Evolutionary conservation across 2,329 filamentous ascomycete species (phyloP).

Genomic region (Xylaria sp.): DNA sequence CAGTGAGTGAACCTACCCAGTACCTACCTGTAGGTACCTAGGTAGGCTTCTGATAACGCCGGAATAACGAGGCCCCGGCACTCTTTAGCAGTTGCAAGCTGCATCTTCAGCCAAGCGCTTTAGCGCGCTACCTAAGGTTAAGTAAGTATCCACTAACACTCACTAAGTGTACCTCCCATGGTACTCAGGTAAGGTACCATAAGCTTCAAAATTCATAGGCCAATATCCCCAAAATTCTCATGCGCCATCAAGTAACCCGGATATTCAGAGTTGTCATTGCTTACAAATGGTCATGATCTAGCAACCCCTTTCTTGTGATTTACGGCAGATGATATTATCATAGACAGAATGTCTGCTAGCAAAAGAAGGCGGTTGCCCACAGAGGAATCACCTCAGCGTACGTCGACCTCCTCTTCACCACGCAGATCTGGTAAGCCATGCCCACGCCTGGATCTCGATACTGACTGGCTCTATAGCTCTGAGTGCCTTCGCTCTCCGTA

Average conservation of each 20-base stretch:
- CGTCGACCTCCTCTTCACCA: slow-evolving; percentile 25
- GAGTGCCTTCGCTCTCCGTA: slow-evolving; percentile 53
- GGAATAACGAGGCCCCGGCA: not conserved
- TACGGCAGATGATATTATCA: not conserved
- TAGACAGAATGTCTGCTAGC: slow-evolving; percentile 39
- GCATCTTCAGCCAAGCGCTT: not conserved
- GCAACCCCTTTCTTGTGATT: not conserved
- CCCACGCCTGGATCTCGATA: not conserved
- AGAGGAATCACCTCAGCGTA: slow-evolving; percentile 43
- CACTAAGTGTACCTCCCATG: too few species aligned
- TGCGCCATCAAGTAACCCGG: not conserved
- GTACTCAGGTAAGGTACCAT: too few species aligned
- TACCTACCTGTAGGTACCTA: too few species aligned
- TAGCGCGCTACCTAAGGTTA: too few species aligned
- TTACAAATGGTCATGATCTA: not conserved
- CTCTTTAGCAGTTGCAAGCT: not conserved
- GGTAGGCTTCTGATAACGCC: not conserved
- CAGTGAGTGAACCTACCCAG: too few species aligned
- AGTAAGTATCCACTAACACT: too few species aligned
- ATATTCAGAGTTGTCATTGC: not conserved
- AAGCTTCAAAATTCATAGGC: too few species aligned
- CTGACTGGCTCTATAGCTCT: slow-evolving; percentile 38
- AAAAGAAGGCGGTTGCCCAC: slow-evolving; percentile 52
- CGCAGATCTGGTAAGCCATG: not conserved
- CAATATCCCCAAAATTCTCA: not conserved